phyloP scores from a whole-genome alignment of 2,329 filamentous ascomycete species.

The Talaromyces sp. region DNA sequence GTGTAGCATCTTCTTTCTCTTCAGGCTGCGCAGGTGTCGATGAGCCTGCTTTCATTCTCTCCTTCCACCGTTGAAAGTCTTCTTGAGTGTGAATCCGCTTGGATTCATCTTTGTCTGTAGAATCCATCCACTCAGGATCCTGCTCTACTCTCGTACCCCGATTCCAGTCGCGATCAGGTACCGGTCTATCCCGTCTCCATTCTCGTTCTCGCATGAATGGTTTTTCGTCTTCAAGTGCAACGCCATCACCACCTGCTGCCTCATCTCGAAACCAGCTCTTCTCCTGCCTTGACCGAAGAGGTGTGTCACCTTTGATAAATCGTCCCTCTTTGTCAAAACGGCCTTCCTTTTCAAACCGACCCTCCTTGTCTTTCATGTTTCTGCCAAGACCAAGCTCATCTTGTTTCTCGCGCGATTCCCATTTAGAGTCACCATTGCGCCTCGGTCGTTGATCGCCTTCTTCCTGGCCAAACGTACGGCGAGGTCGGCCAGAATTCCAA shows the following conservation, averaged over 20 bases:
- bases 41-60: slow-evolving; percentile 72
- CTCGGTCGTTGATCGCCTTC: slow-evolving; percentile 40
- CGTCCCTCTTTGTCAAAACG: slow-evolving; percentile 25
- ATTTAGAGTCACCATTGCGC: slow-evolving; percentile 44
- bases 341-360: slow-evolving; percentile 40
- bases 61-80: slow-evolving; percentile 93
- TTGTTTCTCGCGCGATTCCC: slow-evolving; percentile 46
- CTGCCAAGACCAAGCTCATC: slow-evolving; percentile 49
- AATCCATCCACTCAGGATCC: slow-evolving; percentile 89
- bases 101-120: slow-evolving; percentile 63
- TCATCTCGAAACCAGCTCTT: slow-evolving; percentile 72
- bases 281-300: slow-evolving; percentile 63
- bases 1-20: slow-evolving; percentile 44
- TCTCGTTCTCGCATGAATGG: slow-evolving; percentile 60
- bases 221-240: slow-evolving; percentile 42
- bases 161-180: slow-evolving; percentile 53
- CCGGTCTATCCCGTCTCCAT: slow-evolving; percentile 52
- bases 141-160: slow-evolving; percentile 59
- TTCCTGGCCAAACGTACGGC: slow-evolving; percentile 40
- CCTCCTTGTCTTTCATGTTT: slow-evolving; percentile 53
- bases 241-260: slow-evolving; percentile 32
- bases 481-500: slow-evolving; percentile 39
- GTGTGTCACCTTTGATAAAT: slow-evolving; percentile 60
- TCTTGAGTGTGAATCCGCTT: slow-evolving; percentile 74
- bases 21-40: slow-evolving; percentile 31